Conservation (phyloP, 2,329 filamentous ascomycete genomes). For the Diaporthe ampelina region DNA sequence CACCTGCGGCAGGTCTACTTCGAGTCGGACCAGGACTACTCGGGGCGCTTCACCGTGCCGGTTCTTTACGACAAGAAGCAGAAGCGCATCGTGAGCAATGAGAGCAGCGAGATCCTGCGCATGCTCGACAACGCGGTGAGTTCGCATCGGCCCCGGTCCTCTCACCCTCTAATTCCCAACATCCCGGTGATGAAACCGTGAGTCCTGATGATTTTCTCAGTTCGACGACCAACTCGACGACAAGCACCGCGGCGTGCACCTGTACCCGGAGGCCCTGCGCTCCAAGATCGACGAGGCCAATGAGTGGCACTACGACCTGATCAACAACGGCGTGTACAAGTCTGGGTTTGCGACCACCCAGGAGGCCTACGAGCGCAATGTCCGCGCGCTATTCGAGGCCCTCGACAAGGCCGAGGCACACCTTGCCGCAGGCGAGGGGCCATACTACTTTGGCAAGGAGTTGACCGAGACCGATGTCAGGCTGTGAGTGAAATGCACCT, state of each 20-base stretch:
- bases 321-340: constrained; percentile 82
- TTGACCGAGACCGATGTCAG: constrained; percentile 88
- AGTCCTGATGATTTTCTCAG: constrained; percentile 44
- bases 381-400: constrained; percentile 78
- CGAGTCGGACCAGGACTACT: constrained; percentile 77
- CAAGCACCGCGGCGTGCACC: constrained; percentile 71
- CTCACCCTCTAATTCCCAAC: neutral
- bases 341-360: constrained; percentile 89
- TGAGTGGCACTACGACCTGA: constrained; percentile 82
- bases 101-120: constrained; percentile 91
- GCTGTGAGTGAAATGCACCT: constrained; percentile 60
- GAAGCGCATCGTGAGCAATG: constrained; percentile 88
- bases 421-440: constrained; percentile 65
- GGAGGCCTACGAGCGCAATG: constrained; percentile 83
- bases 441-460: constrained; percentile 81
- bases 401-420: constrained; percentile 84
- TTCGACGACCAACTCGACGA: constrained; percentile 80
- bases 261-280: constrained; percentile 77
- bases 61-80: constrained; percentile 85
- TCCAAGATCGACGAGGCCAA: constrained; percentile 81
- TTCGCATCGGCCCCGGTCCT: neutral
- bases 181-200: neutral
- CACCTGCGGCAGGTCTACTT: constrained; percentile 87
- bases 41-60: constrained; percentile 88
- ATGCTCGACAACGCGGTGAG: constrained; percentile 84